Percentiles rank a stretch among this genome's conserved stretches.
Evolutionary conservation across 208 protist genomes (phyloP).

Genomic region (Balamuthia mandrillaris): DNA sequence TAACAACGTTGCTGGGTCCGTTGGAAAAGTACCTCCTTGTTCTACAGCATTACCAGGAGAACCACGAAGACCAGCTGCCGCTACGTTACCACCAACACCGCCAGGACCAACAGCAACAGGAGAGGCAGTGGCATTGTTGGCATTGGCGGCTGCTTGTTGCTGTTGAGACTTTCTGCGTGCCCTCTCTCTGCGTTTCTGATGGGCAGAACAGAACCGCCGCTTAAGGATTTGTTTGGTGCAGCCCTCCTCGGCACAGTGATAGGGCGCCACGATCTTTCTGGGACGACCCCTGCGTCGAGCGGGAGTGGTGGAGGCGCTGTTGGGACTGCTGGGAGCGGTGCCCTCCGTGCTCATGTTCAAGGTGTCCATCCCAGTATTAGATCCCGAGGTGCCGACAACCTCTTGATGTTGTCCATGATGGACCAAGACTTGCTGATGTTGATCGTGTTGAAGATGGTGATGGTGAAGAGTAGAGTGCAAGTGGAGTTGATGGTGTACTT

Average conservation of each 20-base stretch:
- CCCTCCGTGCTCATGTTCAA: too few relatives aligned
- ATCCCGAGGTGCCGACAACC: too few relatives aligned
- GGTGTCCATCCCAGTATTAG: too few relatives aligned
- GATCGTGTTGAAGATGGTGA: not conserved
- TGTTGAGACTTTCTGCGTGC: conserved; percentile 3
- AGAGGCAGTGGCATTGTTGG: too few relatives aligned
- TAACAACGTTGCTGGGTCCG: too few relatives aligned
- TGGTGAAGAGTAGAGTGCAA: not conserved
- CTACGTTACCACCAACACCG: too few relatives aligned
- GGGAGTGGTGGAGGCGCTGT: not conserved
- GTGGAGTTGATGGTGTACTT: not conserved
- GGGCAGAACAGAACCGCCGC: conserved; percentile 11
- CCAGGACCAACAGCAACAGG: too few relatives aligned
- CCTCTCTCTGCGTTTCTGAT: conserved; percentile 3
- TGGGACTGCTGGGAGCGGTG: not conserved
- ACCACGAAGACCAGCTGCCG: too few relatives aligned
- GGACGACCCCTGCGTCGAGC: not conserved
- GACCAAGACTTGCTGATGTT: not conserved
- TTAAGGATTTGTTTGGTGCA: conserved; percentile 11
- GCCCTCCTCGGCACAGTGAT: conserved; percentile 2
- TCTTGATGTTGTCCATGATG: not conserved
- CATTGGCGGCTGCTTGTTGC: too few relatives aligned
- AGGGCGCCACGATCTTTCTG: not conserved
- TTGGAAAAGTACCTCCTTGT: too few relatives aligned
- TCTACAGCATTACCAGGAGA: too few relatives aligned